Base-by-base conservation (phyloP, 495 filamentous ascomycete genomes). In the Trichoderma orchidacearum region DNA sequence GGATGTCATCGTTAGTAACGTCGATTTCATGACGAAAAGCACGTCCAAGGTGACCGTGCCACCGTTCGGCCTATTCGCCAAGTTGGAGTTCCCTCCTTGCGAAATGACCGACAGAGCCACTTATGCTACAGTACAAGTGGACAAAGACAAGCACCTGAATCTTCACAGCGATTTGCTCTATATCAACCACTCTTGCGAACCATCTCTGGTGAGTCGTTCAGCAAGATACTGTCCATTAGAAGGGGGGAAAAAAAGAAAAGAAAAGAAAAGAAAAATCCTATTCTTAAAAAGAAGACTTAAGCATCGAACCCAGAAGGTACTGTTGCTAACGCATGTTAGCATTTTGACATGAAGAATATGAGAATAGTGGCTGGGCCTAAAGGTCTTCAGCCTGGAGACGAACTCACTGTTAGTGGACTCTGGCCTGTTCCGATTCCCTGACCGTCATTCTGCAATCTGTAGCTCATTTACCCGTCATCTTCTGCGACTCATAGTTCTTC, bases 141-240 rank as follows among this genome's bases (percentile, higher is more conserved):
- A 79, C 29, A 66, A 61, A 36, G 66, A 82, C 64, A 70, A 68
- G 56, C 85, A 90, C 69, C 75, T 89, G 65, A 80, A 88, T 64
- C 75, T 90, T 34, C 88, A 90, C 70, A 83, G 78, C 59, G 86
- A 89, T 63, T 66, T 89, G 55, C 77, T 90, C 52, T 89, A 79
- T 70, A 84, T 82, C 71, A 89, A 90, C 66, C 86, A 90, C 71
- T 82, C 77, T 0, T 90, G 86, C 71, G 75, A 73, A 28, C 86
- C 85, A 3, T 78, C 78, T 41, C 71, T 90, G 28, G 75, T 83
- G 55, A 63, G 68, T 71, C 25, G 2, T n/a, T n/a, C n/a, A n/a
- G n/a, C n/a, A n/a, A n/a, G n/a, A n/a, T n/a, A n/a, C n/a, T n/a
- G n/a, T n/a, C n/a, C n/a, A n/a, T n/a, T n/a, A n/a, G n/a, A n/a